Base-by-base conservation (phyloP, 2,329 filamentous ascomycete genomes). In the Microcyclospora tardicrescens region DNA sequence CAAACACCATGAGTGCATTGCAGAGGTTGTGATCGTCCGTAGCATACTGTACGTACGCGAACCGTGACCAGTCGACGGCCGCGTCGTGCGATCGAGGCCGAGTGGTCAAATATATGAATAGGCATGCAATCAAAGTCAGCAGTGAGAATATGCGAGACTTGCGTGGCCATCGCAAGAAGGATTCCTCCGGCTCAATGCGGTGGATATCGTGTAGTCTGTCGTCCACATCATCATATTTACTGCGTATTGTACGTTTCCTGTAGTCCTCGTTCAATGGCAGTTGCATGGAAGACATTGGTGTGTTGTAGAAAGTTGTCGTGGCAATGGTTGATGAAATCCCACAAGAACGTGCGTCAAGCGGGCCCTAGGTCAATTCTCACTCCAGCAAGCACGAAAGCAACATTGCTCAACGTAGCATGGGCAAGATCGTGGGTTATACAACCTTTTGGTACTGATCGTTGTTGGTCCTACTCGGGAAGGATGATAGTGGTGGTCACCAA, bases 41-140 rank as follows among this genome's bases (percentile, higher is more conserved):
- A 16, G 63, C 63, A 47, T 67, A 67, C 33, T 65, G 52, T 24
- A 57, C 60, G 48, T 67, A 67, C 12, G 64, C 64, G 42, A 55
- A 64, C 14, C 51, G 53, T 6, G 48, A 55, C 61, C 62, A 65
- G 40, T 47, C 36, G 12, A 32, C 12, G 14, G 30, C 12, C 5
- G 30, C 14, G 6, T 32, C 4, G 14, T 6, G 12, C 12, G 30
- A 15, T 4, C 30, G 14, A 32, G 14, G 12, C 10, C 14, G 12
- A n/a, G 12, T n/a, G 12, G 14, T 32, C 5, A 32, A 6, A 32
- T n/a, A 15, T 5, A 32, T 15, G 10, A 30, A 10, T 15, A 32
- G 4, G 30, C 12, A 32, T n/a, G 12, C 30, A 10, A 32, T n/a
- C 14, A 32, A 6, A 32, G 30, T 6, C 30, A 32, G 10, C 5